These are phyloP conservation scores for Marasmius fiardii DNA, from an alignment of 1,284 basidiomycete species.

Conservation along the genomic window DNA sequence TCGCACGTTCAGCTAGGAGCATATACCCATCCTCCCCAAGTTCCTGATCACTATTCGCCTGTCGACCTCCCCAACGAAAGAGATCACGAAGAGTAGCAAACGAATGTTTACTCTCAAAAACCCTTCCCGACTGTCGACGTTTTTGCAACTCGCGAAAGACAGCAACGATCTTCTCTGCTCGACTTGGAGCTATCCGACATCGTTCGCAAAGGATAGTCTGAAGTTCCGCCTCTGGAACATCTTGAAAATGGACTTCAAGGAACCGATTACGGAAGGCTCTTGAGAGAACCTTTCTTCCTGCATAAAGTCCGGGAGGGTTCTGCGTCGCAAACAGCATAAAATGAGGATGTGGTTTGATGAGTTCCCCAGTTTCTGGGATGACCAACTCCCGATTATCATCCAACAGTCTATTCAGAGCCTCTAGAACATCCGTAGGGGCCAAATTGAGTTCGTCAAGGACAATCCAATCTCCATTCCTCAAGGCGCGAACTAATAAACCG, in stretches of 20 bases:
- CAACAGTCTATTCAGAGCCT: conserved; percentile 93
- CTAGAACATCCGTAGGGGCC: conserved; percentile 96
- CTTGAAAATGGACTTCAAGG: conserved; percentile 96
- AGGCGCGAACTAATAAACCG: conserved; percentile 89
- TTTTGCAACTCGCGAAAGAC: conserved; percentile 96
- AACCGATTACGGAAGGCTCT: conserved; percentile 99
- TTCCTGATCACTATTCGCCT: conserved; percentile 87
- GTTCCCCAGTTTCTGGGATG: conserved; percentile 95
- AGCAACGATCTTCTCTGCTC: conserved; percentile 86
- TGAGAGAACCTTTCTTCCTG: conserved; percentile 92
- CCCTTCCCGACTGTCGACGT: conserved; percentile 83
- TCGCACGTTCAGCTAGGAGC: conserved; percentile 91
- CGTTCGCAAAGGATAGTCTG: conserved; percentile 91
- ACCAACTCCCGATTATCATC: conserved; percentile 98
- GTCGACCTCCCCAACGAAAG: conserved; percentile 95
- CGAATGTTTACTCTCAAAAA: conserved; percentile 97
- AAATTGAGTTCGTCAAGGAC: conserved; percentile 98
- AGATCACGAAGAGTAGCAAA: conserved; percentile 97
- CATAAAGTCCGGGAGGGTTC: conserved; percentile 97
- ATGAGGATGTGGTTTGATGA: conserved; percentile 90
- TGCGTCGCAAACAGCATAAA: conserved; percentile 99
- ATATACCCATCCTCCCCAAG: conserved; percentile 97
- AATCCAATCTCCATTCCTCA: conserved; percentile 95
- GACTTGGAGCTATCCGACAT: conserved; percentile 89
- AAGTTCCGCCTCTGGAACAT: conserved; percentile 92